Evolutionary conservation across 2,329 filamentous ascomycete species (phyloP), one percentile per base, ranked within the genome.

Genomic region (Phoma sp.): DNA sequence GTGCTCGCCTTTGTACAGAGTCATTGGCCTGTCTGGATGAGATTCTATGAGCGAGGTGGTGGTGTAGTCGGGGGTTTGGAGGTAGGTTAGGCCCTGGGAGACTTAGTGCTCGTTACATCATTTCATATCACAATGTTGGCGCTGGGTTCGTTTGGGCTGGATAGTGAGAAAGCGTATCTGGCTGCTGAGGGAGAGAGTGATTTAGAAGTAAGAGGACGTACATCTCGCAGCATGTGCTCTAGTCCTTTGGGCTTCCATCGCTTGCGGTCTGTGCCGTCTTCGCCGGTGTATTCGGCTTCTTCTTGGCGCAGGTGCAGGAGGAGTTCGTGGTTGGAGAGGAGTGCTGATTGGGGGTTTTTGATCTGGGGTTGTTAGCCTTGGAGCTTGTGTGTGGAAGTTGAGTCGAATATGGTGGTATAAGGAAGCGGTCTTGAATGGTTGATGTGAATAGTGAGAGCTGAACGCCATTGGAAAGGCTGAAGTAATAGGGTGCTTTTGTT

Each of bases 281-380:
- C 64, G 42, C 66, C 66, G 7, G 53, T 57, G 56, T 76, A 74
- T 50, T 74, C 70, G 51, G 67, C 69, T 28, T 68, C 64, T 64
- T 73, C 68, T 42, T 62, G 46, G 30, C 57, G 67, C 21, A 75
- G 66, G 62, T 74, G 72, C 17, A 71, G 64, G 65, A 87, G 87
- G 59, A 92, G 88, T 78, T 92, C 89, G 60, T 84, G 88, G 73
- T 92, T 92, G 71, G 86, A 85, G 67, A 92, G 79, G 34, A 87
- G 81, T 5, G 87, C 87, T 25, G 85, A 85, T 70, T 91, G 87
- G 3, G 88, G 80, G 67, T 89, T 88, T 64, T 91, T 77, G 67
- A 92, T 84, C 82, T 90, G 48, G 2, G n/a, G 17, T 23, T 7
- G 28, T 38, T 14, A 40, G 39, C 30, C 5, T 17, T 26, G 23